Evolutionary conservation across 495 filamentous ascomycete species (phyloP), one percentile per base, ranked within the genome.

Genomic region (Acidiella bohemica): DNA sequence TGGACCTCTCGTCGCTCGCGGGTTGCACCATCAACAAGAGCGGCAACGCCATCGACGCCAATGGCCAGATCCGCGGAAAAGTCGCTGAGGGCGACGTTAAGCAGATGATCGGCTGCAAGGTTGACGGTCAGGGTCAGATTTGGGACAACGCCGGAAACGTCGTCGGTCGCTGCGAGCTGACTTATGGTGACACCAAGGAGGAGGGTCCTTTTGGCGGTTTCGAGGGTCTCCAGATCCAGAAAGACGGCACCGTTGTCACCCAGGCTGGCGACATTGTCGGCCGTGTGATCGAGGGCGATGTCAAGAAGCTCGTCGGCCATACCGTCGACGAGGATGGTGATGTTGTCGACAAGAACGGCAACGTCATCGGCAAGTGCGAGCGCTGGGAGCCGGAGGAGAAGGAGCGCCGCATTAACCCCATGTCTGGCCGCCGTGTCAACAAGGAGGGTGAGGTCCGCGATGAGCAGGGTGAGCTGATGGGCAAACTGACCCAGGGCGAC

Each of bases 11-110:
- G 2, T 59, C 68, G 11, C 66, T 92, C 4, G 83, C 81, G 4
- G 84, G 84, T 38, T 84, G 84, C 68, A 71, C 76, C 4, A 80
- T 90, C 54, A 93, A 93, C 63, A 90, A 90, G 59, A 69, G 67
- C 6, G 84, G 84, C 32, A 87, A 88, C 31, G 72, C 87, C 13
- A 84, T 93, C 41, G 84, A 93, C 53, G 58, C 60, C 18, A 65
- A 67, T 20, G 84, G 84, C n/a, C 66, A 65, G 14, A 79, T 90
- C 50, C 76, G 73, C 46, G 84, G 84, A 17, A 76, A 80, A 14
- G 72, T 93, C 7, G 65, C 76, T 29, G 79, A 84, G 51, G 84
- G 84, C 16, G 75, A 85, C 33, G 57, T 71, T 12, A 71, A 73
- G 56, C 67, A 67, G 37, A 68, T 93, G 42, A 67, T 84, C 16